Conservation (phyloP, 2,329 filamentous ascomycete genomes). For the Bipolaris zeicola region DNA sequence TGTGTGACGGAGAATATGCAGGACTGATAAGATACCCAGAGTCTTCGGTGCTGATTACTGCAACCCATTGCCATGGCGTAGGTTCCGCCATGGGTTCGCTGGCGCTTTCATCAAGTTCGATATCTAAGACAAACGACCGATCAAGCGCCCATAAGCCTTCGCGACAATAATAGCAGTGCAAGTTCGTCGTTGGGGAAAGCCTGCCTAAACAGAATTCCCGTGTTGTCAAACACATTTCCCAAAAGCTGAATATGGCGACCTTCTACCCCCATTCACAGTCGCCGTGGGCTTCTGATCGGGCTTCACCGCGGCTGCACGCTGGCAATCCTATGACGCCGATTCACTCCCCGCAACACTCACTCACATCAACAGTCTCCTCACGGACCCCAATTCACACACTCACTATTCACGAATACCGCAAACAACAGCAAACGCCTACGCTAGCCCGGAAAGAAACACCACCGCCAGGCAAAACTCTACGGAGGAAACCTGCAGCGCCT, state of each 20-base stretch:
- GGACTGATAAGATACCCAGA: neutral
- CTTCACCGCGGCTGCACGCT: slow-evolving; percentile 25
- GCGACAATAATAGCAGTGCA: slow-evolving; percentile 5
- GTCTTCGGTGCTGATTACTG: neutral
- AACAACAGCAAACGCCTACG: slow-evolving; percentile 43
- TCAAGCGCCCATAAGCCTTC: slow-evolving; percentile 7
- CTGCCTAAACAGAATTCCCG: neutral
- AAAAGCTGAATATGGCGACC: slow-evolving; percentile 27
- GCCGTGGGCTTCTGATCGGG: slow-evolving; percentile 23
- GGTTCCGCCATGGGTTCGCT: slow-evolving; percentile 23
- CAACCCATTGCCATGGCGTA: slow-evolving; percentile 12
- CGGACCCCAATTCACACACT: slow-evolving; percentile 43
- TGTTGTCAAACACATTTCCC: neutral
- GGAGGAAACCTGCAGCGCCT: slow-evolving; percentile 45
- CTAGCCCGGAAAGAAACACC: slow-evolving; percentile 33
- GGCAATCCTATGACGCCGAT: slow-evolving; percentile 39
- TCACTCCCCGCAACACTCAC: slow-evolving; percentile 47
- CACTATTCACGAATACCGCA: slow-evolving; percentile 50
- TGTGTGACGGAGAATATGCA: neutral
- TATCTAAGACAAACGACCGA: slow-evolving; percentile 13
- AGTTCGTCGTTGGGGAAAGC: neutral
- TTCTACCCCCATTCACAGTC: slow-evolving; percentile 29
- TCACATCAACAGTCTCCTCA: slow-evolving; percentile 40
- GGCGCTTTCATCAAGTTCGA: slow-evolving; percentile 13
- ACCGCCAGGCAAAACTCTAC: slow-evolving; percentile 42